A percentile compares a stretch with the other conserved stretches of the same genome.
Conservation (phyloP, 805 yeast genomes). For the Lipomyces starkeyi region DNA sequence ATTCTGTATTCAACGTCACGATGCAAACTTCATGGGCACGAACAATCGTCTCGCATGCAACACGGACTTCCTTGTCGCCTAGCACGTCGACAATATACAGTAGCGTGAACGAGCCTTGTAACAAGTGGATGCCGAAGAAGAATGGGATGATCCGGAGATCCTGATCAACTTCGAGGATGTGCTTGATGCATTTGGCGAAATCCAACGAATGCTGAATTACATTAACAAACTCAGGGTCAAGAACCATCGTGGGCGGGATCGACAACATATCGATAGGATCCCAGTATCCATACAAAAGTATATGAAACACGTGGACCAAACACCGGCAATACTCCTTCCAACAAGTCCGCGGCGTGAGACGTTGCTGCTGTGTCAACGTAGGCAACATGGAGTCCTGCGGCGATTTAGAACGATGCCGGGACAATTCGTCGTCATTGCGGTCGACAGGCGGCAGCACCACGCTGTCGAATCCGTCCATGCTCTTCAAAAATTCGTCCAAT, state of each 20-base stretch:
- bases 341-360: conserved; percentile 19
- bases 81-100: conserved; percentile 41
- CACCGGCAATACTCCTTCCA: conserved; percentile 38
- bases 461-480: conserved; percentile 32
- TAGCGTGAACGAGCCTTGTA: conserved; percentile 43
- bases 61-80: conserved; percentile 41
- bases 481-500: conserved; percentile 28
- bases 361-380: background rate
- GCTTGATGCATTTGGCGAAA: conserved; percentile 40
- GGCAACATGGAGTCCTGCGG: background rate
- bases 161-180: conserved; percentile 42
- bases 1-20: conserved; percentile 44
- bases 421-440: background rate
- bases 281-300: conserved; percentile 43
- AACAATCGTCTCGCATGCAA: conserved; percentile 44
- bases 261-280: conserved; percentile 43
- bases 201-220: conserved; percentile 42
- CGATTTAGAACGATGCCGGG: background rate
- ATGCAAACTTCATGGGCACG: conserved; percentile 46
- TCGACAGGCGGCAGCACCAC: background rate
- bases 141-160: conserved; percentile 44
- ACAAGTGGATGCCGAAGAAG: conserved; percentile 44
- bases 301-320: conserved; percentile 42
- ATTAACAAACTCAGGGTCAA: conserved; percentile 39
- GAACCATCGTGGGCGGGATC: conserved; percentile 38